Base-by-base conservation (phyloP, 2,329 filamentous ascomycete genomes). In the Incumbomyces delicatus region DNA sequence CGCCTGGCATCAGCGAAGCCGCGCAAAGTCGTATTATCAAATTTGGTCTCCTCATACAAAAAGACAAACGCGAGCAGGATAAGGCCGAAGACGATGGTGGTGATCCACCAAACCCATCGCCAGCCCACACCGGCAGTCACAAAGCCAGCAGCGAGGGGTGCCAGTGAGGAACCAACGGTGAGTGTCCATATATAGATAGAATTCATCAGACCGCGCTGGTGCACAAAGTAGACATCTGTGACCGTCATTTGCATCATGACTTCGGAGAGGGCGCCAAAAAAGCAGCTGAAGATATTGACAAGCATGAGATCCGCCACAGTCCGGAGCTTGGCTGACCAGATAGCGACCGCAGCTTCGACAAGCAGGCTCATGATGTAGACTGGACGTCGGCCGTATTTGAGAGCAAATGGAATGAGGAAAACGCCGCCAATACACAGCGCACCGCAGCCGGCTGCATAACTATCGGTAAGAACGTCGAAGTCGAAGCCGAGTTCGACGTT, bases 41-140 rank as follows among this genome's bases (percentile, higher is more conserved):
- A 64, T 35, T 61, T 66, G 1, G 63, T 66, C 48, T 69, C 72
- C 36, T 74, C 68, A 45, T 68, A 74, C 11, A 62, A 50, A 43
- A 75, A 71, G 1, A 66, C 29, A 34, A 73, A 64, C 10, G 65
- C 48, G 2, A 72, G 2, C 0, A 73, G 46, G 5, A 61, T 58
- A 7, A 59, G 46, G 2, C 63, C 63, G 18, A 71, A 59, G 29
- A 72, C 57, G 41, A 72, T 68, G 14, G 60, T 60, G 37, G 57
- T 65, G 63, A 63, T 74, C 70, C 70, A 73, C 64, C 65, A 75
- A 1, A 68, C 61, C 69, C 70, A 75, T 11, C 71, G 60, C 73
- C 73, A 77, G 0, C 69, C 71, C 52, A 69, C 64, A 1, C 58
- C 56, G 0, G 58, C 54, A 0, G 65, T 64, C n/a, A 69, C 55